Evolutionary conservation across 2,329 filamentous ascomycete species (phyloP).

Genomic region (Hysterium pulicare): DNA sequence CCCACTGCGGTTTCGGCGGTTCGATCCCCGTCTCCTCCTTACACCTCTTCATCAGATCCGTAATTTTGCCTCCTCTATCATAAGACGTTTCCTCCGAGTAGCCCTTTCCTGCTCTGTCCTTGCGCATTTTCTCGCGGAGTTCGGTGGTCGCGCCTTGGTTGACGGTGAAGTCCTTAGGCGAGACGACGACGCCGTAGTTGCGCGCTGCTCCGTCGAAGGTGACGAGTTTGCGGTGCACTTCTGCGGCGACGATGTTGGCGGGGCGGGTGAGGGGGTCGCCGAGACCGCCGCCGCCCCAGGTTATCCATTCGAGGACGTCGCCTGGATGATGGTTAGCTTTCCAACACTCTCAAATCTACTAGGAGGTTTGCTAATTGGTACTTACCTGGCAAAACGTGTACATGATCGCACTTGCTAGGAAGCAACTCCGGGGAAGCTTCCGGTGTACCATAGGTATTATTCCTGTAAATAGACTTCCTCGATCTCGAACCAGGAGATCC

Average conservation of each 20-base stretch:
- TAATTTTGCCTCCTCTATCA: slow-evolving; percentile 44
- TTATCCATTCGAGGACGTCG: slow-evolving; percentile 50
- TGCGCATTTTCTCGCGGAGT: slow-evolving; percentile 32
- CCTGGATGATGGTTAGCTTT: slow-evolving; percentile 21
- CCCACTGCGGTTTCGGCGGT: slow-evolving; percentile 45
- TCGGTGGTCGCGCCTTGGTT: slow-evolving; percentile 33
- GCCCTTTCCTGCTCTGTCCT: slow-evolving; percentile 16
- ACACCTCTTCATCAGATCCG: slow-evolving; percentile 35
- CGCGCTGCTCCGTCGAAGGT: slow-evolving; percentile 40
- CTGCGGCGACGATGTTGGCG: slow-evolving; percentile 43
- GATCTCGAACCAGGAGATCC: slow-evolving; percentile 45
- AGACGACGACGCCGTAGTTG: slow-evolving; percentile 48
- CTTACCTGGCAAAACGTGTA: slow-evolving; percentile 44
- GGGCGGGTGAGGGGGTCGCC: slow-evolving; percentile 47
- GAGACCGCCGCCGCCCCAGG: slow-evolving; percentile 50
- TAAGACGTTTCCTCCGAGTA: slow-evolving; percentile 31
- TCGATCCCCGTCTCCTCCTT: slow-evolving; percentile 44
- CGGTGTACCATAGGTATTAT: slow-evolving; percentile 35
- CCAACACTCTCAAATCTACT: too few species aligned
- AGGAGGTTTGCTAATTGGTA: too few species aligned
- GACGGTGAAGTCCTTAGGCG: slow-evolving; percentile 32
- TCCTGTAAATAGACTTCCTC: slow-evolving; percentile 43
- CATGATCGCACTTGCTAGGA: slow-evolving; percentile 48
- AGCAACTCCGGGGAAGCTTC: slow-evolving; percentile 34
- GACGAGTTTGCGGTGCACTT: slow-evolving; percentile 46